Base-by-base conservation (phyloP, 495 filamentous ascomycete genomes). In the Penicillium lividum region DNA sequence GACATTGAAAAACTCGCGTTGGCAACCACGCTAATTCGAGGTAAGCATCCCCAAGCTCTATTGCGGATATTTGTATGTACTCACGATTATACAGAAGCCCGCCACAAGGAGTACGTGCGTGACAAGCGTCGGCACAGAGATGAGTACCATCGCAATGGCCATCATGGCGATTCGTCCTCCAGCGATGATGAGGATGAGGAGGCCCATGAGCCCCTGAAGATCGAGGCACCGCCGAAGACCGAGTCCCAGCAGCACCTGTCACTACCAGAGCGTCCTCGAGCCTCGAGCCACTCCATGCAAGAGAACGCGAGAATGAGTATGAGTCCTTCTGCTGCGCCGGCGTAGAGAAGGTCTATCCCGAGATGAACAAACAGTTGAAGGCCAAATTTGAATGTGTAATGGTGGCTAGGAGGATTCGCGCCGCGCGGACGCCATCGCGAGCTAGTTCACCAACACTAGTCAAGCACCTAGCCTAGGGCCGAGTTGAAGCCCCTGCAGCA, bases 1-100 rank as follows among this genome's bases (percentile, higher is more conserved):
- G 90, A 96, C 63, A 92, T 96, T 47, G 86, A 94, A 67, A 84
- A 78, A 4, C 89, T 91, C 66, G 89, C 90, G 11, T 80, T 83
- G 45, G 86, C 85, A 29, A 96, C 91, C 1, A 83, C 86, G 50
- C 79, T 88, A 62, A 82, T 95, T 49, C 81, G 91, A 87, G 89
- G 90, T 92, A 77, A 63, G 71, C 38, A 52, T 28, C 5, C 5
- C 31, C n/a, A 6, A n/a, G 5, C 43, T 11, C 46, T 16, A 6
- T 29, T 49, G 10, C 13, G 10, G 9, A 36, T 11, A 4, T 36
- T 15, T 22, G 36, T 9, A 29, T 13, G 31, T 68, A n/a, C 67
- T 43, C 6, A 27, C 47, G 5, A 15, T 56, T 11, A 3, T 30
- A 16, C 34, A 79, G 77, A 77, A 57, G 61, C 63, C 30, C 72